Evolutionary conservation across 73 alveolate species (phyloP).

Genomic region (Paramecium biaurelia): DNA sequence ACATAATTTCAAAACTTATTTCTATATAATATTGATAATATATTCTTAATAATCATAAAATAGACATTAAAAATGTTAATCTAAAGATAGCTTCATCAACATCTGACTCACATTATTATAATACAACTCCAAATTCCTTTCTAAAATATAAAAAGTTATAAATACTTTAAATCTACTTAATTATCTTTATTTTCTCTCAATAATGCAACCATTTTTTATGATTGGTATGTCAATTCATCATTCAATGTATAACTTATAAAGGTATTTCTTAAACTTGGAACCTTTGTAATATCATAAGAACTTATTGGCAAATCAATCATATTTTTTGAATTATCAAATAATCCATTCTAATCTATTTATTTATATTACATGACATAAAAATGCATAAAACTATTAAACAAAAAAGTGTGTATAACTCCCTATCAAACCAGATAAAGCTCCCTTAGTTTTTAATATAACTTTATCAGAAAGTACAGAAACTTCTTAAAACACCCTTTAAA

Average conservation of each 20-base stretch:
- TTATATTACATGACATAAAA: background rate
- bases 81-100: background rate
- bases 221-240: background rate
- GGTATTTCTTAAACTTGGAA: conserved; percentile 24
- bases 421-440: conserved; percentile 36
- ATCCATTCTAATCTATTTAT: conserved; percentile 4
- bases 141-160: background rate
- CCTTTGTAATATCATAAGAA: background rate
- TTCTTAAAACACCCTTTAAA: background rate
- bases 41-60: background rate
- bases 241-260: background rate
- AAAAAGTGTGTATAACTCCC: background rate
- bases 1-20: background rate
- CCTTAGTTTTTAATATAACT: background rate
- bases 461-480: background rate
- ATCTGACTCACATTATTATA: background rate
- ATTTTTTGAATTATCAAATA: background rate
- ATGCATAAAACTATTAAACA: background rate
- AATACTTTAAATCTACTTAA: background rate
- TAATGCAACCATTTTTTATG: conserved; percentile 42
- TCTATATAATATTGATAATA: background rate
- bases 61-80: background rate
- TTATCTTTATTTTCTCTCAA: conserved; percentile 28
- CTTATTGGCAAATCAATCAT: background rate
- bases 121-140: background rate